Base-by-base conservation (phyloP, 306 rosid genomes). In the Dryas drummondii region DNA sequence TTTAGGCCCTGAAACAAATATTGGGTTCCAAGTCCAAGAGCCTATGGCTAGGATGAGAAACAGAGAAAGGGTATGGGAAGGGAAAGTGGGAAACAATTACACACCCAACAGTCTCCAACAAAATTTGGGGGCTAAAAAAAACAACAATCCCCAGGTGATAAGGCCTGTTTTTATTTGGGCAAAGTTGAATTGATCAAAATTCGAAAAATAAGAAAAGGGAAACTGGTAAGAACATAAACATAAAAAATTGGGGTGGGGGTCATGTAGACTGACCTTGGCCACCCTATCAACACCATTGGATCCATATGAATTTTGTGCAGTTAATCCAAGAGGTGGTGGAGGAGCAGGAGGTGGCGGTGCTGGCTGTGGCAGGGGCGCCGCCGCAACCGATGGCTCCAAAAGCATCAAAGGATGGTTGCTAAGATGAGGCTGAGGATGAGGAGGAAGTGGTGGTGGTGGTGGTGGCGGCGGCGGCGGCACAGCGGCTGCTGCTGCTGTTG, bases 201-300 rank as follows among this genome's bases (percentile, higher is more conserved):
- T 32, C 16, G n/a, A 82, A 19, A 15, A 7, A 42, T 32, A 32
- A 32, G 2, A 7, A 80, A 19, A 40, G 2, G 2, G 27, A 71
- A 14, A n/a, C 17, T 22, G 22, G 11, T 52, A 40, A 76, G 42
- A 32, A 40, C 11, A 40, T 16, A 4, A 14, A 5, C 37, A 46
- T 4, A 59, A 14, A 59, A 52, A 40, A 46, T 4, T 1, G 10
- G 4, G 5, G 3, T 14, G 57, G 5, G 32, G 9, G 11, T 53
- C 44, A 50, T 41, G 41, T 22, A 60, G 60, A 59, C 83, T 74
- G 73, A 93, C 98, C 98, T 94, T 91, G 49, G 84, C 17, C 59
- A 82, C 63, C 81, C 85, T 86, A 44, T 89, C 97, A 80, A 77
- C 76, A 17, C 93, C 99, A 74, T 90, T 88, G 71, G 96, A 90